Conservation (phyloP, 495 filamentous ascomycete species). For the Xylaria nigripes region DNA sequence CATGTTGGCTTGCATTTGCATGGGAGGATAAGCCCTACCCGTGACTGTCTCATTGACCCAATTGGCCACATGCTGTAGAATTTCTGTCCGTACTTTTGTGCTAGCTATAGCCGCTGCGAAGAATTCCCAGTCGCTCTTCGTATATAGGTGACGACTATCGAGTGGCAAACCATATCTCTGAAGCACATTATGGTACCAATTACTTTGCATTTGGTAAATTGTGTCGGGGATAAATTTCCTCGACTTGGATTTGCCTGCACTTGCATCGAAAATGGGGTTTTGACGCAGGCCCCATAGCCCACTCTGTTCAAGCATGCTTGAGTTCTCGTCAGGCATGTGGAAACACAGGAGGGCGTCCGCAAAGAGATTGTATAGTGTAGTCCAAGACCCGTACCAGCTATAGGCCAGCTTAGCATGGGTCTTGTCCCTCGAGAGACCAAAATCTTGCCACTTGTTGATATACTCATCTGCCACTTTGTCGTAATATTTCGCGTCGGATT, state of each 20-base stretch:
- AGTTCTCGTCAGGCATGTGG: constrained; percentile 43
- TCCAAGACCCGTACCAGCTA: constrained; percentile 93
- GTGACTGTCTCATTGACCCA: constrained; percentile 85
- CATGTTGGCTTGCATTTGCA: background rate
- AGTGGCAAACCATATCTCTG: constrained; percentile 78
- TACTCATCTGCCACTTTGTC: constrained; percentile 65
- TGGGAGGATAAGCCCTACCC: constrained; percentile 29
- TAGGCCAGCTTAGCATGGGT: constrained; percentile 87
- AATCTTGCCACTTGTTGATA: constrained; percentile 74
- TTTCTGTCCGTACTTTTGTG: constrained; percentile 56
- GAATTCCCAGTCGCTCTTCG: constrained; percentile 92
- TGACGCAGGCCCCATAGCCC: constrained; percentile 26
- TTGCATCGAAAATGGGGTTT: constrained; percentile 30
- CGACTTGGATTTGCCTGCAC: constrained; percentile 12
- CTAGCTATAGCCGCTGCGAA: constrained; percentile 75
- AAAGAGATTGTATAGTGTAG: constrained; percentile 87
- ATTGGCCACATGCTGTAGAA: constrained; percentile 65
- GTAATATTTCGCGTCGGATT: constrained; percentile 59
- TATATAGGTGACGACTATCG: constrained; percentile 79
- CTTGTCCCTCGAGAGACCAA: constrained; percentile 70
- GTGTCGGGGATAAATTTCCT: constrained; percentile 54
- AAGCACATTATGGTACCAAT: constrained; percentile 80
- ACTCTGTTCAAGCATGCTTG: constrained; percentile 1
- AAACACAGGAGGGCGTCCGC: constrained; percentile 77
- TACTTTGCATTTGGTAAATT: constrained; percentile 74